These are phyloP conservation scores for Tricholoma sp. DNA, from an alignment of 768 basidiomycete species.

Conservation along the genomic window DNA sequence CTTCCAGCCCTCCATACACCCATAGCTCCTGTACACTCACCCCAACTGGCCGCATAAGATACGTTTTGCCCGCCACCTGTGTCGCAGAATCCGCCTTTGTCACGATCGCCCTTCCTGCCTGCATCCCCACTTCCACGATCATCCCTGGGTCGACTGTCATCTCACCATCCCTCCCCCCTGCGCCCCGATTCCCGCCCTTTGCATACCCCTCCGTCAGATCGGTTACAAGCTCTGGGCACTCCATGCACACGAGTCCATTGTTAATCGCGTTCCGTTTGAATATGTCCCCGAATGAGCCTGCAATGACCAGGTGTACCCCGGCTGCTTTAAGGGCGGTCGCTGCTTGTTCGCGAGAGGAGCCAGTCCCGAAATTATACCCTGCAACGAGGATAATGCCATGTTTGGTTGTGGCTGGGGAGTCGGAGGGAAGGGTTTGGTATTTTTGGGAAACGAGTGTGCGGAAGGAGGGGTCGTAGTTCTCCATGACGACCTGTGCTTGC, in stretches of 20 bases:
- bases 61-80: conserved; percentile 40
- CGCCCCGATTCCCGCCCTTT: conserved; percentile 66
- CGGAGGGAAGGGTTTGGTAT: conserved; percentile 20
- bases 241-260: conserved; percentile 93
- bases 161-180: conserved; percentile 78
- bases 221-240: conserved; percentile 82
- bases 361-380: conserved; percentile 98
- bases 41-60: conserved; percentile 75
- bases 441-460: conserved; percentile 62
- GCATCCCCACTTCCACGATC: conserved; percentile 60
- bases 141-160: conserved; percentile 77
- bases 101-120: conserved; percentile 63
- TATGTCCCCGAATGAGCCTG: conserved; percentile 98
- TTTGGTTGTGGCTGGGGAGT: conserved; percentile 27
- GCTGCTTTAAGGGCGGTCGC: conserved; percentile 95
- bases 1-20: conserved; percentile 92
- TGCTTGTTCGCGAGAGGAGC: conserved; percentile 96
- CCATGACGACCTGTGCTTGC: conserved; percentile 97
- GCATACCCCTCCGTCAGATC: conserved; percentile 78
- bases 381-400: conserved; percentile 78
- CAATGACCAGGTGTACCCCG: conserved; percentile 87
- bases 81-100: conserved; percentile 17
- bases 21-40: conserved; percentile 96
- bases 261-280: conserved; percentile 99
- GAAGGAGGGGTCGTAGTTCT: conserved; percentile 94